These are phyloP conservation scores for Rhodosporidiobolus odoratus DNA, from an alignment of 768 basidiomycete species.

Conservation along the genomic window DNA sequence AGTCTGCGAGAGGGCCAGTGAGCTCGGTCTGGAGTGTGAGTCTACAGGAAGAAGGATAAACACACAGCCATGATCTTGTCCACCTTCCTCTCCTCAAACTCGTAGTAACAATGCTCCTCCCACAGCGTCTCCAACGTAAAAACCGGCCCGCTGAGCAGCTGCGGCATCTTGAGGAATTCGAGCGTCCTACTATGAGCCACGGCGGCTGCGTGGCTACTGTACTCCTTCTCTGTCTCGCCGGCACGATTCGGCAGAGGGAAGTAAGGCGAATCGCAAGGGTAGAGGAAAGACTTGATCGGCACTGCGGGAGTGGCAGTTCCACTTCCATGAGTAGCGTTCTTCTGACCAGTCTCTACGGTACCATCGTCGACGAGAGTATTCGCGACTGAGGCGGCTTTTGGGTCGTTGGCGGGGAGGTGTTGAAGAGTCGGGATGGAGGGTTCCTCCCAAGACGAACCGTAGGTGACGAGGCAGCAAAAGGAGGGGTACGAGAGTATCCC, in stretches of 20 bases:
- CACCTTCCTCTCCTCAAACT: slow-evolving; percentile 53
- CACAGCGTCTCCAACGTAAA: slow-evolving; percentile 61
- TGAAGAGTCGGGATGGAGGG: slow-evolving; percentile 1
- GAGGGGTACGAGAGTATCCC: neutral
- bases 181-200: slow-evolving; percentile 29
- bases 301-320: neutral
- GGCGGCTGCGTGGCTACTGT: slow-evolving; percentile 16
- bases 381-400: neutral
- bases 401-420: neutral
- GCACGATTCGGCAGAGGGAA: slow-evolving; percentile 18
- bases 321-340: neutral
- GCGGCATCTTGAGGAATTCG: slow-evolving; percentile 29
- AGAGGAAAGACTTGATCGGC: neutral
- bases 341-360: too few relatives aligned
- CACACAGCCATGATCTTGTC: slow-evolving; percentile 43
- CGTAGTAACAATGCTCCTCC: slow-evolving; percentile 59
- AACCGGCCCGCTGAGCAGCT: slow-evolving; percentile 48
- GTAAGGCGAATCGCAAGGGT: neutral
- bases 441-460: neutral
- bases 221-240: neutral
- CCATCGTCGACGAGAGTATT: neutral
- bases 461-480: slow-evolving; percentile 2
- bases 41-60: neutral
- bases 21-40: neutral
- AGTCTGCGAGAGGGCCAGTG: neutral